Percentiles rank a stretch among this genome's conserved stretches.
Conservation (phyloP, 345 rosid species). For the Corchorus capsularis region DNA sequence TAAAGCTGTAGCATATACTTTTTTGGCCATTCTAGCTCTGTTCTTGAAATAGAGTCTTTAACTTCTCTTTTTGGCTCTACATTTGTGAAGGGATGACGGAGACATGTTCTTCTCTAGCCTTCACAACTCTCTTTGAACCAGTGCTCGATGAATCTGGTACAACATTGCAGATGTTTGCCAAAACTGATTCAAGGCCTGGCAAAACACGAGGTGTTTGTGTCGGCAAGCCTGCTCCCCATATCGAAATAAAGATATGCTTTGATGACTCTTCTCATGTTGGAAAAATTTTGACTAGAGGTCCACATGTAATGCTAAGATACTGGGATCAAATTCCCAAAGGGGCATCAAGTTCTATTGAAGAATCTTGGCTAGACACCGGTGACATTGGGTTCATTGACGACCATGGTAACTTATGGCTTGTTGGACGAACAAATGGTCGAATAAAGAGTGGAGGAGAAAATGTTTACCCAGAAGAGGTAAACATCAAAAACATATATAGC, state of each 20-base stretch:
- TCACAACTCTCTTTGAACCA: conserved; percentile 62
- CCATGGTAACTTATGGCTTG: conserved; percentile 71
- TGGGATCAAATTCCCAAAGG: conserved; percentile 49
- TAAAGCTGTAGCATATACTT: not conserved
- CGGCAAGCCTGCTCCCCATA: conserved; percentile 83
- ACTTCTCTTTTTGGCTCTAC: not conserved
- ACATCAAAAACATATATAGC: conserved; percentile 1
- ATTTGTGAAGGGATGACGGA: conserved; percentile 77
- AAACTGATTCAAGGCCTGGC: conserved; percentile 14
- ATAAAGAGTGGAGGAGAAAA: conserved; percentile 92
- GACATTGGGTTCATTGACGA: conserved; percentile 69
- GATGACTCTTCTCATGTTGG: conserved; percentile 52
- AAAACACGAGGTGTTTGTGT: conserved; percentile 63
- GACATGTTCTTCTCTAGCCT: conserved; percentile 78
- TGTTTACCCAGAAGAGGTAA: conserved; percentile 88
- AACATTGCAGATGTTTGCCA: conserved; percentile 24
- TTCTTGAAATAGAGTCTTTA: not conserved
- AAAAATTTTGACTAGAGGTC: conserved; percentile 76
- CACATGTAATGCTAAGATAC: conserved; percentile 75
- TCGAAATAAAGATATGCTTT: conserved; percentile 52
- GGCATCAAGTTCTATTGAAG: conserved; percentile 27
- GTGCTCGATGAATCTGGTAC: conserved; percentile 24
- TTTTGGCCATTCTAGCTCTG: not conserved
- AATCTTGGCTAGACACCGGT: conserved; percentile 79
- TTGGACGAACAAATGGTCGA: conserved; percentile 67